Evolutionary conservation across 129 eudicot species (phyloP), one percentile per base, ranked within the genome.

Genomic region (Ambrosia artemisiifolia): DNA sequence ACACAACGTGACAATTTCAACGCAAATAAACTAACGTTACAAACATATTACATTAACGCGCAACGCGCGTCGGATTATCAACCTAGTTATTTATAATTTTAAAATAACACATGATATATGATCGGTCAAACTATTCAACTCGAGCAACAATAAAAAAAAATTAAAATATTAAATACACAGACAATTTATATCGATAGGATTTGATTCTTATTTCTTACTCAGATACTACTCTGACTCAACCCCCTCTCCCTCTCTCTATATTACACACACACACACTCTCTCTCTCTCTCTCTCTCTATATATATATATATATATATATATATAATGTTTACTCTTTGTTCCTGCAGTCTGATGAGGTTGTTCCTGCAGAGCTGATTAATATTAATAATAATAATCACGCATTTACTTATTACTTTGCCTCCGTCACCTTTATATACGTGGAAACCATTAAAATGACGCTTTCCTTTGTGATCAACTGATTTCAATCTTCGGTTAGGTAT

Each of bases 131-230:
- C 28, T 24, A 24, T 24, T 24, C 28, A 24, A 24, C 28, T 24
- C 28, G 28, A 24, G 28, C 28, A 24, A 24, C 28, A 24, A 24
- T 24, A 24, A 24, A 24, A 24, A 24, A 24, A 24, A 24, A 24
- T 24, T 24, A 24, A 24, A 24, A 24, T 24, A 24, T 24, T 24
- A 24, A 24, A 24, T 24, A 24, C 28, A 24, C 28, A 24, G 28
- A 24, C 28, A 24, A 24, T 24, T 24, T 24, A 24, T 24, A 24
- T 55, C 54, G 38, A 75, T 2, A 43, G 79, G 65, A 42, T 75
- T 65, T 66, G 73, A 75, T 75, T 75, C 74, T 75, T 75, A 32
- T 73, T 75, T 75, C 74, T 75, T 75, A 32, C 79, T 75, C 73
- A 75, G 49, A 66, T 75, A 75, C 73, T 66, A 75, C 67, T 64